phyloP scores from a whole-genome alignment of 2,329 filamentous ascomycete genomes.

The Phialemonium atrogriseum region DNA sequence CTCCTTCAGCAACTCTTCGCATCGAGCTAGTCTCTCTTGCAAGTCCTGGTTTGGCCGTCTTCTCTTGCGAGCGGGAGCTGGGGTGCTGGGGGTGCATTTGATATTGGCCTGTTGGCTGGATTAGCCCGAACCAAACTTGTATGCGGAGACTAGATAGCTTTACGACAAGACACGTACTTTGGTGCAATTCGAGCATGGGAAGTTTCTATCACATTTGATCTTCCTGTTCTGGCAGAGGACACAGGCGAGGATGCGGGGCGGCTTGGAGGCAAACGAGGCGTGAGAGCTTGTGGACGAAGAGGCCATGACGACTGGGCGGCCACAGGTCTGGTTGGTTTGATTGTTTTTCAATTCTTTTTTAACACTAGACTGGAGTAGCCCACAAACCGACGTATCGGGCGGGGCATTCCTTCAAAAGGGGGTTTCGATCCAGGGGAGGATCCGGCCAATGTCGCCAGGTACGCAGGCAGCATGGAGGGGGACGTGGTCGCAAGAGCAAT shows the following conservation, averaged over 20 bases:
- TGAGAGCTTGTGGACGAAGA: not conserved
- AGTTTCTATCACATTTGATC: slow-evolving; percentile 53
- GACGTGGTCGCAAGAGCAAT: no score
- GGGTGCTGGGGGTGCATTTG: slow-evolving; percentile 50
- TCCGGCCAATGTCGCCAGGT: no score
- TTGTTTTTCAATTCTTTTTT: no score
- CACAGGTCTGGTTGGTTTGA: no score
- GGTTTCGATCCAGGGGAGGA: no score
- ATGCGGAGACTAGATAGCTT: slow-evolving; percentile 7
- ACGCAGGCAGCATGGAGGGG: no score
- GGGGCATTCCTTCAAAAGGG: no score
- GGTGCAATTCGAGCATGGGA: slow-evolving; percentile 51
- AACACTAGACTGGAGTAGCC: no score
- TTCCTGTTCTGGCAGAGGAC: slow-evolving; percentile 53
- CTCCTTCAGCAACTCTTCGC: slow-evolving; percentile 49
- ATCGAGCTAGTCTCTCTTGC: slow-evolving; percentile 50
- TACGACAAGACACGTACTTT: slow-evolving; percentile 37
- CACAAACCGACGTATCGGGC: no score
- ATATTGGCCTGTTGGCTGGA: slow-evolving; percentile 40
- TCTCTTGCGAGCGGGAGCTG: slow-evolving; percentile 51
- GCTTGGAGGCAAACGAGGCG: slow-evolving; percentile 18
- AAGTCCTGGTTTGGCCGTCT: slow-evolving; percentile 53
- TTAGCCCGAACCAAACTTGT: not conserved
- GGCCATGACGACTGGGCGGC: no score
- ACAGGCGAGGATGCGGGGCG: slow-evolving; percentile 41